These are phyloP conservation scores for Diaporthe destruens DNA, from an alignment of 2,329 filamentous ascomycete genomes.

Conservation along the genomic window DNA sequence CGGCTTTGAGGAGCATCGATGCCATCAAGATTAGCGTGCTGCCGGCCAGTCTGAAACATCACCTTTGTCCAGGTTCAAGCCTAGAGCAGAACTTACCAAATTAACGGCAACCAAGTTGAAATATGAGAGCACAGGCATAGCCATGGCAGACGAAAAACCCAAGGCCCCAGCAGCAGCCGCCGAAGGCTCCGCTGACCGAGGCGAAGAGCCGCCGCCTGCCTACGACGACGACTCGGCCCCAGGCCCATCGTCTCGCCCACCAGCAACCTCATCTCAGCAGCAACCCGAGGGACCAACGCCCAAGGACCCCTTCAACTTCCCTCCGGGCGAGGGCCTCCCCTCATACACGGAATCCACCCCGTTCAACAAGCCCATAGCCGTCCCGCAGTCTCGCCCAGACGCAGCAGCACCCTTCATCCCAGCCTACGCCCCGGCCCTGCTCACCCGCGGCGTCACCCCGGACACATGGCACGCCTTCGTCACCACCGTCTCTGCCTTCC, in stretches of 20 bases:
- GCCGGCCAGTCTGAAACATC: neutral
- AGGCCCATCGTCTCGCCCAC: constrained; percentile 9
- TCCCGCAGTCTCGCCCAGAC: constrained; percentile 54
- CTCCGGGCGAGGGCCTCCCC: neutral
- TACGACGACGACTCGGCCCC: constrained; percentile 5
- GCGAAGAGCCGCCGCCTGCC: constrained; percentile 4
- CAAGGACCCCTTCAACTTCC: constrained; percentile 26
- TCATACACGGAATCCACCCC: constrained; percentile 7
- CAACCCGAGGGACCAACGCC: constrained; percentile 4
- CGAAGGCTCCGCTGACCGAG: neutral
- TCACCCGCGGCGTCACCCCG: constrained; percentile 48
- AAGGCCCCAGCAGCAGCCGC: neutral
- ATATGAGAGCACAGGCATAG: too few species aligned
- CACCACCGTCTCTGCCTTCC: constrained; percentile 15
- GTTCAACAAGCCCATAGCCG: constrained; percentile 52
- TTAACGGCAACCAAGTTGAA: rapidly evolving
- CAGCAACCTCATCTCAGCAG: neutral
- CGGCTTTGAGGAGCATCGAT: neutral
- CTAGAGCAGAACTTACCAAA: neutral
- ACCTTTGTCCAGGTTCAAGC: too few species aligned
- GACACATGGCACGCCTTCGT: constrained; percentile 30
- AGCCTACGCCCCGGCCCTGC: constrained; percentile 55
- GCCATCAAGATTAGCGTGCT: neutral
- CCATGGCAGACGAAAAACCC: neutral
- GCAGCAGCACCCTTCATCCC: constrained; percentile 54